A percentile compares a stretch with the other conserved stretches of the same genome.
Evolutionary conservation across 306 rosid genomes (phyloP).

Genomic region (Vigna nakashimae): DNA sequence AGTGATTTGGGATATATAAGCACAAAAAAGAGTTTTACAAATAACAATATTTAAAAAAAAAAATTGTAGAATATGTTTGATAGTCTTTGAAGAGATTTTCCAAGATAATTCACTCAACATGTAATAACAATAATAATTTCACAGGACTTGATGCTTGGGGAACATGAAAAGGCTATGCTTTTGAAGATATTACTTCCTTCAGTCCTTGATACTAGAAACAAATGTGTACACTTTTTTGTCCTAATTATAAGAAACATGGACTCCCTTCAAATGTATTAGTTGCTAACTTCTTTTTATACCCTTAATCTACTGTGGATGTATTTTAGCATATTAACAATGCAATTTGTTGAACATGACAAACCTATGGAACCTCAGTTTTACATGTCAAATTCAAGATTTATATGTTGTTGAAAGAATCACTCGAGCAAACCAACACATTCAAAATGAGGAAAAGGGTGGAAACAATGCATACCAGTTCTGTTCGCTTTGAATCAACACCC

Average conservation of each 20-base stretch:
- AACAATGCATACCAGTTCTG: conserved; percentile 63
- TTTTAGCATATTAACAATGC: not conserved
- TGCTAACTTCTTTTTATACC: not conserved
- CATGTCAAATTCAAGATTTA: conserved; percentile 26
- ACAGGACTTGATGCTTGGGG: not conserved
- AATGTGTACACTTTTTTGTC: not conserved
- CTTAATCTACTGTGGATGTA: too few species aligned
- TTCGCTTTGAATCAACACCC: conserved; percentile 89
- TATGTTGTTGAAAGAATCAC: conserved; percentile 25
- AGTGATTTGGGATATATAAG: not conserved
- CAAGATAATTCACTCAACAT: not conserved
- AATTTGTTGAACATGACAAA: conserved; percentile 35
- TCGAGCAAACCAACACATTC: conserved; percentile 8
- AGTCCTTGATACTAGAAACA: not conserved
- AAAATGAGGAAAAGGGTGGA: not conserved
- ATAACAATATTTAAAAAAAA: not conserved
- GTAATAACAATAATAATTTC: conserved; percentile 12
- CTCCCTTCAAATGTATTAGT: not conserved
- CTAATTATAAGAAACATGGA: too few species aligned
- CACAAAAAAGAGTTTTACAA: not conserved
- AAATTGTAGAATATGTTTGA: not conserved
- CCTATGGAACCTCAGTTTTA: conserved; percentile 2
- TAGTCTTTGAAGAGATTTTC: not conserved
- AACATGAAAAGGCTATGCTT: not conserved
- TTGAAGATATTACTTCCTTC: not conserved